Percentiles rank a stretch among this genome's conserved stretches.
Conservation (phyloP, 225 moss, liverwort and hornwort genomes). For the Ulota crispa region DNA sequence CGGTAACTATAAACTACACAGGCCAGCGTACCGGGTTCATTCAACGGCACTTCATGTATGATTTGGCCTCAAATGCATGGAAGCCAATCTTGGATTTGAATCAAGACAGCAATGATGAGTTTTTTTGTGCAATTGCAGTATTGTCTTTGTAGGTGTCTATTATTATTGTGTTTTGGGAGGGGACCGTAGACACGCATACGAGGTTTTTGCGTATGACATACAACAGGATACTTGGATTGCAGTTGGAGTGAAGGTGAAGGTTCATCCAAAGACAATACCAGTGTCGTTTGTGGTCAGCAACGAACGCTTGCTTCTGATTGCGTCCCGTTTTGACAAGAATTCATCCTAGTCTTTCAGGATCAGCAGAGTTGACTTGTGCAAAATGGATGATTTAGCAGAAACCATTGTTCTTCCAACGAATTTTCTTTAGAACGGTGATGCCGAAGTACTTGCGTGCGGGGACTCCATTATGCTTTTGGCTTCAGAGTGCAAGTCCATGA, state of each 20-base stretch:
- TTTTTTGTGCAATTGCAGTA: constrained; percentile 1
- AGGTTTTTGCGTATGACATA: constrained; percentile 4
- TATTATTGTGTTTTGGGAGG: constrained; percentile 16
- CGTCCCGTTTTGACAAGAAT: neutral
- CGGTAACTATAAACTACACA: neutral
- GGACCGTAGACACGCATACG: constrained; percentile 8
- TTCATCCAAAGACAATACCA: neutral
- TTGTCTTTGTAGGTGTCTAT: neutral
- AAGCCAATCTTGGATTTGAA: neutral
- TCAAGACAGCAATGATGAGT: neutral
- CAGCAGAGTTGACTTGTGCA: constrained; percentile 12
- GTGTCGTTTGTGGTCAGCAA: constrained; percentile 16
- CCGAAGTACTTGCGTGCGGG: neutral
- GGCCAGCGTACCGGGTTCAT: neutral
- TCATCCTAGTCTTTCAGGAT: neutral
- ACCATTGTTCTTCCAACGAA: neutral
- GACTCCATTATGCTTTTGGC: constrained; percentile 1
- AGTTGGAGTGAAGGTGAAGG: neutral
- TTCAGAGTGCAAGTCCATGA: neutral
- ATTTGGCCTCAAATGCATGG: constrained; percentile 16
- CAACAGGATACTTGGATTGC: constrained; percentile 2
- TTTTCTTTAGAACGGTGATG: neutral
- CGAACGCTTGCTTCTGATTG: constrained; percentile 14
- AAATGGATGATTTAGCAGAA: neutral
- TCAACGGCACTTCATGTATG: constrained; percentile 13